Base-by-base conservation (phyloP, 495 filamentous ascomycete species). In the Aspergillus sclerotiicarbonarius region DNA sequence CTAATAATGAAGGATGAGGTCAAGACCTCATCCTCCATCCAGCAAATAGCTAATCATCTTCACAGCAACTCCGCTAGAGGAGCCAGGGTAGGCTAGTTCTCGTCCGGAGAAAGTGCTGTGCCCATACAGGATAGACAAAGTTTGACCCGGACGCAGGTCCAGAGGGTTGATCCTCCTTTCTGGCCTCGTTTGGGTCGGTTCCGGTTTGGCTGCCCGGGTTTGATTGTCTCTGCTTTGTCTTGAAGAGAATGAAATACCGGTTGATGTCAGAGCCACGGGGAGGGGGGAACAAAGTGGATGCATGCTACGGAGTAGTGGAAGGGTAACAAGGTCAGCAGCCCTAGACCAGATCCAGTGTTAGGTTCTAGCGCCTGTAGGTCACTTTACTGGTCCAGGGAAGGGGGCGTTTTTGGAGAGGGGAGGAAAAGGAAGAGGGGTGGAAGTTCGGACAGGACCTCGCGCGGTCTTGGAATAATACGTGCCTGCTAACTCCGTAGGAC, bases 141-240 rank as follows among this genome's bases (percentile, higher is more conserved):
- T 73, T 75, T 71, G 75, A 74, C 59, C 73, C 72, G 71, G 71
- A 76, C 72, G 73, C 73, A 77, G 73, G 75, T 75, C 72, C 75
- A 73, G 61, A 70, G 64, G 74, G 71, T 63, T 73, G 74, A 77
- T 76, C 74, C 72, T 75, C 71, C 71, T 70, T 74, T 71, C 67
- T 67, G 63, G 67, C 60, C 67, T 73, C 61, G 70, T 73, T 73
- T 73, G 66, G 68, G 62, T 61, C 58, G 58, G 62, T 68, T 69
- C 68, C 67, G 66, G 64, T 69, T 68, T 67, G 64, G 68, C 66
- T 62, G 67, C 63, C 64, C 63, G 64, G 63, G 59, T 65, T 69
- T 61, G 66, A 65, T 65, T 68, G 67, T 70, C 65, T 71, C 61
- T 66, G 57, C 57, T 62, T 67, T 65, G 66, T 68, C 66, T 66